Conservation (phyloP, 2,329 filamentous ascomycete genomes). For the Alternaria rosae region DNA sequence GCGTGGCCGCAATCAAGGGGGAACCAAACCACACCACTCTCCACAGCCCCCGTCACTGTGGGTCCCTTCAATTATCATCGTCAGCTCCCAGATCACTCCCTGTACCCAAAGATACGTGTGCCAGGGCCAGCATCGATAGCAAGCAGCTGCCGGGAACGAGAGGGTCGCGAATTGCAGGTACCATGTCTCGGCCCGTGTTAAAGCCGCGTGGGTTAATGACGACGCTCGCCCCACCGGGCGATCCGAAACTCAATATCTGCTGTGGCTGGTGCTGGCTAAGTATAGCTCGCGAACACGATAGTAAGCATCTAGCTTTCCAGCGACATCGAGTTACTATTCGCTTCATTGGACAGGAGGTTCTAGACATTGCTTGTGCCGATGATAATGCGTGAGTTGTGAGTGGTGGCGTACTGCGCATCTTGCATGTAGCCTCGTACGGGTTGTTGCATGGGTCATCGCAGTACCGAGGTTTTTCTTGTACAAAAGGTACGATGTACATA, state of each 20-base stretch:
- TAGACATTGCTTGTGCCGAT: too few relatives aligned
- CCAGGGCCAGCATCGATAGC: background rate
- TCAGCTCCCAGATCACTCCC: background rate
- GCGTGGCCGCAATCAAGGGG: background rate
- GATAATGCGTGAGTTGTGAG: background rate
- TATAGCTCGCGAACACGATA: background rate
- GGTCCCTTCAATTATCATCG: background rate
- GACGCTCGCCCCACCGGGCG: slow-evolving; percentile 5
- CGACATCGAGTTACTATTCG: too few relatives aligned
- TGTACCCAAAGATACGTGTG: background rate
- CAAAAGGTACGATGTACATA: background rate
- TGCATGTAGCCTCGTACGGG: background rate
- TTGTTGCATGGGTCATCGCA: too few relatives aligned
- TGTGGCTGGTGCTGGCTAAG: background rate
- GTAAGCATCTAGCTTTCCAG: too few relatives aligned
- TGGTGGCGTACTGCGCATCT: background rate
- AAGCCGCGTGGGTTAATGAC: slow-evolving; percentile 7
- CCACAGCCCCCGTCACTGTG: background rate
- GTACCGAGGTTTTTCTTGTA: too few relatives aligned
- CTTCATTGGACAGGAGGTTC: too few relatives aligned
- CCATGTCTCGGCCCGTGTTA: background rate
- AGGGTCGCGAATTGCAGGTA: background rate
- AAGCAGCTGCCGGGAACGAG: background rate
- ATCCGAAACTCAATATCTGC: background rate
- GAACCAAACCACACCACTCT: background rate